Evolutionary conservation across 192 early-diverging fungal genomes (phyloP).

Genomic region (Backusella circina): DNA sequence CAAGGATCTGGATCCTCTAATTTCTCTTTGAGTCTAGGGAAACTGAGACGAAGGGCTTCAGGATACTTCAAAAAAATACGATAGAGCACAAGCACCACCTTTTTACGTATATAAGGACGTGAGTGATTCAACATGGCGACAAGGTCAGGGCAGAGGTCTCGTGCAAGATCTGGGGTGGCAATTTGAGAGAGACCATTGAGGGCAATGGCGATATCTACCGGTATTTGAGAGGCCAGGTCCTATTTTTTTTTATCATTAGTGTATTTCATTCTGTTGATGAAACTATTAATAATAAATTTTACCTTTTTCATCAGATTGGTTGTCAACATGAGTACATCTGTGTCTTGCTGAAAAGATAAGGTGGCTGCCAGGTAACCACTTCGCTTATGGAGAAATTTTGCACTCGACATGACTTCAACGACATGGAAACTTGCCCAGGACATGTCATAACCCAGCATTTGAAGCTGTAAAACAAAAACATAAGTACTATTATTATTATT

Average conservation of each 20-base stretch:
- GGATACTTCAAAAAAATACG: conserved; percentile 88
- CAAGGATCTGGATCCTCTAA: conserved; percentile 91
- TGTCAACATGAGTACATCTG: conserved; percentile 93
- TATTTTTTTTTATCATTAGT: conserved; percentile 26
- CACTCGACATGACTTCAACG: conserved; percentile 93
- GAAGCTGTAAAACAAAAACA: conserved; percentile 54
- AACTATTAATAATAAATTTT: background rate
- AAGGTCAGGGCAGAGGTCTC: conserved; percentile 84
- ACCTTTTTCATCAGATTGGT: conserved; percentile 98
- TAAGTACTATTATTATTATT: too few relatives aligned
- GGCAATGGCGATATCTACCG: conserved; percentile 84
- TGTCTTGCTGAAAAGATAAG: conserved; percentile 87
- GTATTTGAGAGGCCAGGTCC: conserved; percentile 84
- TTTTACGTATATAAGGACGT: conserved; percentile 90
- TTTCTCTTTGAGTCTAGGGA: conserved; percentile 80
- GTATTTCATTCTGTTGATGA: background rate
- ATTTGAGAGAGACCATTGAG: conserved; percentile 91
- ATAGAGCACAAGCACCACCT: conserved; percentile 85
- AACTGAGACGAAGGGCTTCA: conserved; percentile 77
- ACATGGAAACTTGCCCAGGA: conserved; percentile 96
- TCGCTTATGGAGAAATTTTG: conserved; percentile 81
- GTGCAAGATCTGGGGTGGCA: conserved; percentile 86
- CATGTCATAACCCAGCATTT: conserved; percentile 98
- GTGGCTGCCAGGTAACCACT: conserved; percentile 91
- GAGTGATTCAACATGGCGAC: conserved; percentile 88